A percentile compares a stretch with the other conserved stretches of the same genome.
These are phyloP conservation scores for Byssoonygena ceratinophila DNA, from an alignment of 2,329 filamentous ascomycete genomes.

Conservation along the genomic window DNA sequence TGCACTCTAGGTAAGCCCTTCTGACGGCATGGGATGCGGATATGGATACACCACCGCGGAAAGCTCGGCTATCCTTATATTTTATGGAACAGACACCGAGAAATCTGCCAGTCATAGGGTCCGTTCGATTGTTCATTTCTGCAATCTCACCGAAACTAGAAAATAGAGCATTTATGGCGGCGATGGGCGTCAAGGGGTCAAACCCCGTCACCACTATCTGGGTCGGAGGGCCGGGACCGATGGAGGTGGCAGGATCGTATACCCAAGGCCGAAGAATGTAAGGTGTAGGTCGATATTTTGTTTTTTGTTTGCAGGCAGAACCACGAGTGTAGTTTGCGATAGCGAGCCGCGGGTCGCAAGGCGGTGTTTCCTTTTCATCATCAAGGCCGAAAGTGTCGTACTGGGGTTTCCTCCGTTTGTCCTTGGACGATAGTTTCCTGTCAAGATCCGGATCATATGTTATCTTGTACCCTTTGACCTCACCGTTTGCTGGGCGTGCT, in stretches of 20 bases:
- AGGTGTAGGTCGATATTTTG: slow-evolving; percentile 60
- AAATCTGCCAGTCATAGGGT: slow-evolving; percentile 87
- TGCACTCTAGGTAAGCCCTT: slow-evolving; percentile 60
- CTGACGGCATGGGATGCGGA: slow-evolving; percentile 72
- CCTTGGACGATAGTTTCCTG: slow-evolving; percentile 45
- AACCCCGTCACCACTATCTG: slow-evolving; percentile 95
- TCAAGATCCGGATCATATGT: slow-evolving; percentile 56
- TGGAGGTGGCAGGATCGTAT: slow-evolving; percentile 71
- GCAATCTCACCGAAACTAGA: slow-evolving; percentile 76
- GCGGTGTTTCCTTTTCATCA: slow-evolving; percentile 53
- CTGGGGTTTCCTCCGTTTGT: slow-evolving; percentile 44
- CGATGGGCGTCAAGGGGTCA: slow-evolving; percentile 74
- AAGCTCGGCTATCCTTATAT: slow-evolving; percentile 61
- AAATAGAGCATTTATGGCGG: slow-evolving; percentile 65
- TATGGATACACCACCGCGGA: slow-evolving; percentile 44
- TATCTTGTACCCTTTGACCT: slow-evolving; percentile 48
- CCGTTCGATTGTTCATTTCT: slow-evolving; percentile 85
- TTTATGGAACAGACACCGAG: slow-evolving; percentile 86
- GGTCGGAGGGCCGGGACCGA: slow-evolving; percentile 78
- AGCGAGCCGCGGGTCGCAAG: slow-evolving; percentile 69
- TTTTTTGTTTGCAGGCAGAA: slow-evolving; percentile 54
- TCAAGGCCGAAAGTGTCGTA: slow-evolving; percentile 44
- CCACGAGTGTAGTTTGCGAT: slow-evolving; percentile 53
- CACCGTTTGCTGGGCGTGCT: slow-evolving; percentile 42
- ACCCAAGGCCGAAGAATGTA: slow-evolving; percentile 73